These are phyloP conservation scores for Mallotus japonicus DNA, from an alignment of 441 rosid genomes.

Conservation along the genomic window DNA sequence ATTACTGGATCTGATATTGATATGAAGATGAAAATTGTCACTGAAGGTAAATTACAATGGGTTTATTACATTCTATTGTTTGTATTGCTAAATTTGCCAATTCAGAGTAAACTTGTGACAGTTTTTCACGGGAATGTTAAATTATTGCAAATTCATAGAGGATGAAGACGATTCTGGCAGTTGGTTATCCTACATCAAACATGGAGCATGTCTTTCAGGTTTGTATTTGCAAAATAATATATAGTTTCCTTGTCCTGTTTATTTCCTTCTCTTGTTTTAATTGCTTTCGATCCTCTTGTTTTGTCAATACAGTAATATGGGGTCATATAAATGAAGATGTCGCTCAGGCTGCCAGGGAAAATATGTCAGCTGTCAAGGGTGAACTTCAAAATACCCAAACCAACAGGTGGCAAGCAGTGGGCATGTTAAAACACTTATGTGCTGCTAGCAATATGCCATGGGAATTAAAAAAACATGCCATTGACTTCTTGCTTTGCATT, in stretches of 20 bases:
- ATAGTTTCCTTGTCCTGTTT: constrained; percentile 4
- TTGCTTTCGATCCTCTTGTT: constrained; percentile 17
- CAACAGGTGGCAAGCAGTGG: constrained; percentile 73
- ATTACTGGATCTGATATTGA: constrained; percentile 62
- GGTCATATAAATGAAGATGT: constrained; percentile 48
- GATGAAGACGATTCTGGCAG: constrained; percentile 46
- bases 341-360: constrained; percentile 46
- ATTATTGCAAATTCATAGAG: constrained; percentile 35
- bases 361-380: constrained; percentile 38
- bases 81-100: constrained; percentile 5
- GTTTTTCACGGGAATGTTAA: constrained; percentile 8
- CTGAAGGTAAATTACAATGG: constrained; percentile 40
- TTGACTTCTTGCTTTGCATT: constrained; percentile 64
- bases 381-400: constrained; percentile 55
- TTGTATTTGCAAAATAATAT: constrained; percentile 17
- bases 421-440: constrained; percentile 66
- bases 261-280: neutral
- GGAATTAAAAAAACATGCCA: constrained; percentile 63
- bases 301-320: constrained; percentile 60
- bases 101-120: constrained; percentile 1
- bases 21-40: constrained; percentile 32
- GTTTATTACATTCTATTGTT: constrained; percentile 6
- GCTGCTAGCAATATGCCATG: constrained; percentile 54
- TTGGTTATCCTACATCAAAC: constrained; percentile 47
- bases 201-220: constrained; percentile 82